These are phyloP conservation scores for Guyanaporus albipodus DNA, from an alignment of 768 basidiomycete species.

Conservation along the genomic window DNA sequence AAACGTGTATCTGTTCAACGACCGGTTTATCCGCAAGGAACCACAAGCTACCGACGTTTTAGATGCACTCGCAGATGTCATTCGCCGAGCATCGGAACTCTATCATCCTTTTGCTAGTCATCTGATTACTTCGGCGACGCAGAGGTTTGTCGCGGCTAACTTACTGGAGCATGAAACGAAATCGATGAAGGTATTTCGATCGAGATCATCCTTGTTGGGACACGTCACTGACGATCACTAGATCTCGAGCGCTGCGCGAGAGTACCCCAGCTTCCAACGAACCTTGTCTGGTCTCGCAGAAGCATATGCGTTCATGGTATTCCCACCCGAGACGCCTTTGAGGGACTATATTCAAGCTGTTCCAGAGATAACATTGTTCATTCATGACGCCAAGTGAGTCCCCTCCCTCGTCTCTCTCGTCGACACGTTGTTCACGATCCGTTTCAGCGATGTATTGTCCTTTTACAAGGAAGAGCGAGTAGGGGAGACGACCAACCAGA, in stretches of 20 bases:
- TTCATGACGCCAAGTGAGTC: slow-evolving; percentile 37
- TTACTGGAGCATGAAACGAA: slow-evolving; percentile 32
- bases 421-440: not conserved
- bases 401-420: not conserved
- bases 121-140: slow-evolving; percentile 33
- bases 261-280: slow-evolving; percentile 27
- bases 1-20: slow-evolving; percentile 32
- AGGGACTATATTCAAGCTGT: slow-evolving; percentile 35
- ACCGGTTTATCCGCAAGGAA: slow-evolving; percentile 26
- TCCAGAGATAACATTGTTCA: slow-evolving; percentile 33
- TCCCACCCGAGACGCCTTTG: slow-evolving; percentile 32
- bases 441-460: slow-evolving; percentile 36
- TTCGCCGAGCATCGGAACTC: slow-evolving; percentile 28
- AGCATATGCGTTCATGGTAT: slow-evolving; percentile 35
- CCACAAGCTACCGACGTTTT: slow-evolving; percentile 31
- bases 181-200: slow-evolving; percentile 23
- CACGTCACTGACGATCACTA: not conserved
- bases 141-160: slow-evolving; percentile 35
- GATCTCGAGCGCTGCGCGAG: slow-evolving; percentile 23
- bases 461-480: slow-evolving; percentile 41
- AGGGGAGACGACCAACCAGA: slow-evolving; percentile 35
- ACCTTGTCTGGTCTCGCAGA: slow-evolving; percentile 32
- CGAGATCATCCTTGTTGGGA: too few relatives aligned
- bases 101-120: slow-evolving; percentile 30
- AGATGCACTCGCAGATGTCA: slow-evolving; percentile 32